Evolutionary conservation across 495 filamentous ascomycete genomes (phyloP).

Genomic region (Hypoxylon fuscum): DNA sequence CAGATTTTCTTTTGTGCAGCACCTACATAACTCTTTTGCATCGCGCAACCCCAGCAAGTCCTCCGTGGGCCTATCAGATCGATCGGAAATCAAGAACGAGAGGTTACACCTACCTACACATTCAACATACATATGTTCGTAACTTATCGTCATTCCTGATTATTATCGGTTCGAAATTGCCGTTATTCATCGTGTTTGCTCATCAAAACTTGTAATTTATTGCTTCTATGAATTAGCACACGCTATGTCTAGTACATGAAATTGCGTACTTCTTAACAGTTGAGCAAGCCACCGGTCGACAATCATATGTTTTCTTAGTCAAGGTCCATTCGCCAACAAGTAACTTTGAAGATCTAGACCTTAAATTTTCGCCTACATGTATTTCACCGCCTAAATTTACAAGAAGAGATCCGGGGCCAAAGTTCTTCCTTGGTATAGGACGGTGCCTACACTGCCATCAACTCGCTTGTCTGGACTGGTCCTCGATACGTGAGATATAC

Average conservation of each 20-base stretch:
- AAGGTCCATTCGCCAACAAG: slow-evolving; percentile 17
- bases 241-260: too few relatives aligned
- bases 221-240: too few relatives aligned
- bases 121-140: too few relatives aligned
- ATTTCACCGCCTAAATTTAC: slow-evolving; percentile 28
- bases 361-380: background rate
- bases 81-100: slow-evolving; percentile 5
- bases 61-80: slow-evolving; percentile 19
- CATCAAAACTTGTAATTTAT: too few relatives aligned
- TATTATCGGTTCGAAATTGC: background rate
- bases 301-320: too few relatives aligned
- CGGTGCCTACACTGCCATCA: slow-evolving; percentile 11
- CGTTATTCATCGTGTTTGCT: too few relatives aligned
- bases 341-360: slow-evolving; percentile 7
- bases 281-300: too few relatives aligned
- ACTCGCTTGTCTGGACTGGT: background rate
- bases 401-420: background rate
- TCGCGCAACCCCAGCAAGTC: slow-evolving; percentile 21
- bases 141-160: slow-evolving; percentile 13
- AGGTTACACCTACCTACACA: background rate
- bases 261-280: too few relatives aligned
- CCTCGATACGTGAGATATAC: slow-evolving; percentile 21
- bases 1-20: background rate
- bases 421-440: background rate
- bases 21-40: too few relatives aligned